Percentiles rank a stretch among this genome's conserved stretches.
Evolutionary conservation across 345 rosid species (phyloP).

Genomic region (Physaria fendleri): DNA sequence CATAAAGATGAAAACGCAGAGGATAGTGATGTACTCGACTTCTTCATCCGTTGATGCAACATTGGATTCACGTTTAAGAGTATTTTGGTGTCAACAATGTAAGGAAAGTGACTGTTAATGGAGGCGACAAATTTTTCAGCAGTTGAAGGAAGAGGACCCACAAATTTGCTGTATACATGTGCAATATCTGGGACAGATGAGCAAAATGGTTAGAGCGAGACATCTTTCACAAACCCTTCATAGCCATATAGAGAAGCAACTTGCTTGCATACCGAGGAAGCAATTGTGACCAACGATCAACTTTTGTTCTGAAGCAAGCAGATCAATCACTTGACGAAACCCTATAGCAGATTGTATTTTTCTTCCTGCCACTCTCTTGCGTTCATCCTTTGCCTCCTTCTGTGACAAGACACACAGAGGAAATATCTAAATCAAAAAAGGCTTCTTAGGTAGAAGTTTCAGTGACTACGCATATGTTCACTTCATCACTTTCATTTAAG

Average conservation of each 20-base stretch:
- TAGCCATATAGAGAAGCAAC: constrained; percentile 1
- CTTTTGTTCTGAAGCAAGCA: constrained; percentile 75
- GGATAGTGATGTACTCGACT: constrained; percentile 67
- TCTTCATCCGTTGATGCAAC: constrained; percentile 54
- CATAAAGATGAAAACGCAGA: constrained; percentile 63
- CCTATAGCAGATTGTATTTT: constrained; percentile 66
- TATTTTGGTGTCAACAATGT: constrained; percentile 81
- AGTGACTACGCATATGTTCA: neutral
- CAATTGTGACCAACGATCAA: constrained; percentile 93
- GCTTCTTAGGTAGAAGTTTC: neutral
- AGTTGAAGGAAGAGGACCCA: constrained; percentile 70
- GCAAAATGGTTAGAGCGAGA: constrained; percentile 6
- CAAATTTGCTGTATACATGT: constrained; percentile 72
- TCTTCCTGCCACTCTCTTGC: constrained; percentile 39
- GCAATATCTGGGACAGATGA: constrained; percentile 64
- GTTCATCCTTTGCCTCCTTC: constrained; percentile 71
- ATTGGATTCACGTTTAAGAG: constrained; percentile 52
- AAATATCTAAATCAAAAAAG: neutral
- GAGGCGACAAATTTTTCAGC: constrained; percentile 65
- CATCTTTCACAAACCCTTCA: constrained; percentile 3
- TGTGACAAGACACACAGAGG: constrained; percentile 21
- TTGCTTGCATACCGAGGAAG: constrained; percentile 59
- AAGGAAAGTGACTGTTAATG: constrained; percentile 54
- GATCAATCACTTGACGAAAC: constrained; percentile 85
- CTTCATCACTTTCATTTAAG: neutral